Base-by-base conservation (phyloP, 306 rosid genomes). In the Malus sieversii region DNA sequence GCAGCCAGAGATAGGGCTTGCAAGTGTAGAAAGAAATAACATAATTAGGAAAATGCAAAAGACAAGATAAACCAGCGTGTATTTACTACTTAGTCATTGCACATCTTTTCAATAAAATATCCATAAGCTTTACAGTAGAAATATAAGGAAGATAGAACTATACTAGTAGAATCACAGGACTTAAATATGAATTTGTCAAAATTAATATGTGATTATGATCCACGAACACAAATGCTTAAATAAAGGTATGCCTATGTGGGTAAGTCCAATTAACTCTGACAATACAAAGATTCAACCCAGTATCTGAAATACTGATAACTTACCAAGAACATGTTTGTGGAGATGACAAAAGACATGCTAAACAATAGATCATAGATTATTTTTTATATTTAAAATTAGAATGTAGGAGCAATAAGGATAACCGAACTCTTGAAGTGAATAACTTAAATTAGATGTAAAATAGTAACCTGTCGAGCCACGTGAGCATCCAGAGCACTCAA, bases 401-500 rank as follows among this genome's bases (percentile, higher is more conserved):
- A 52, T 16, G 4, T 1, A 25, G 35, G 45, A 68, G 62, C 32
- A 76, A 67, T 29, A 67, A n/a, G 19, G 25, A 53, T 27, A 38
- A 66, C 40, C 13, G 18, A 35, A 27, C 13, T 66, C 57, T n/a
- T 52, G 23, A 70, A 19, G 27, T 55, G 66, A 76, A 67, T 12
- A 19, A 42, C 59, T 64, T 68, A 59, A 71, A 22, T 73, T 32
- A 19, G 62, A 71, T 53, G 73, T 57, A 33, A 74, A 74, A 64
- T 22, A 44, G 53, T 79, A 58, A 91, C 97, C 97, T 89, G 91
- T 75, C 86, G 90, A 57, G 91, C 91, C 76, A 92, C 85, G 65
- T 92, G 96, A 81, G 91, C 87, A 85, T 92, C 97, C 67, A 90
- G 88, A 77, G 93, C 96, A 77, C 96, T 91, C 69, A 91, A 84